Percentiles rank a stretch among this genome's conserved stretches.
These are phyloP conservation scores for Chrysoporthe austroafricana DNA, from an alignment of 2,329 filamentous ascomycete genomes.

Conservation along the genomic window DNA sequence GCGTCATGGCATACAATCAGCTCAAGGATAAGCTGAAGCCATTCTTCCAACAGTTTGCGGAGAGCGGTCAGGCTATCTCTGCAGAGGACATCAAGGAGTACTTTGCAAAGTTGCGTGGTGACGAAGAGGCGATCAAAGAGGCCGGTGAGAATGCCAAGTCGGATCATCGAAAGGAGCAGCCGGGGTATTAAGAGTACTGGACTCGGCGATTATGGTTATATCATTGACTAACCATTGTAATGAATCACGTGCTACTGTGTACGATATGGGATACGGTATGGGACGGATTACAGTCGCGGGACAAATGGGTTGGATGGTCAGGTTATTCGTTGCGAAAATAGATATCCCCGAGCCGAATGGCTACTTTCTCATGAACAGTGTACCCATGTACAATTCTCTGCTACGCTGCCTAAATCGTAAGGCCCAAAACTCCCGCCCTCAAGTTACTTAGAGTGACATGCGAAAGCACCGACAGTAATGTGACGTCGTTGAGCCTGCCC, in stretches of 20 bases:
- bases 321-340: not conserved
- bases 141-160: slow-evolving; percentile 58
- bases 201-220: not conserved
- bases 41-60: slow-evolving; percentile 91
- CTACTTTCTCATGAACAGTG: not conserved
- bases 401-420: not conserved
- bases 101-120: slow-evolving; percentile 91
- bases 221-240: slow-evolving; percentile 1
- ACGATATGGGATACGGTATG: slow-evolving; percentile 10
- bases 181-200: slow-evolving; percentile 49
- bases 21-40: slow-evolving; percentile 94
- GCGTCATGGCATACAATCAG: slow-evolving; percentile 97
- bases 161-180: slow-evolving; percentile 54
- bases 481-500: not conserved
- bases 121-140: slow-evolving; percentile 73
- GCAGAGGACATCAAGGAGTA: slow-evolving; percentile 97
- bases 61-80: slow-evolving; percentile 83
- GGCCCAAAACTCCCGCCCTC: not conserved
- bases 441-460: not conserved
- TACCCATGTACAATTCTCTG: not conserved
- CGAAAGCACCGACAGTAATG: not conserved
- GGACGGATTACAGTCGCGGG: not conserved
- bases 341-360: not conserved
- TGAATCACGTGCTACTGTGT: slow-evolving; percentile 23
- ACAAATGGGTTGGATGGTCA: not conserved